A percentile compares a stretch with the other conserved stretches of the same genome.
Evolutionary conservation across 140 eudicot species (phyloP).

Genomic region (Stevia rebaudiana): DNA sequence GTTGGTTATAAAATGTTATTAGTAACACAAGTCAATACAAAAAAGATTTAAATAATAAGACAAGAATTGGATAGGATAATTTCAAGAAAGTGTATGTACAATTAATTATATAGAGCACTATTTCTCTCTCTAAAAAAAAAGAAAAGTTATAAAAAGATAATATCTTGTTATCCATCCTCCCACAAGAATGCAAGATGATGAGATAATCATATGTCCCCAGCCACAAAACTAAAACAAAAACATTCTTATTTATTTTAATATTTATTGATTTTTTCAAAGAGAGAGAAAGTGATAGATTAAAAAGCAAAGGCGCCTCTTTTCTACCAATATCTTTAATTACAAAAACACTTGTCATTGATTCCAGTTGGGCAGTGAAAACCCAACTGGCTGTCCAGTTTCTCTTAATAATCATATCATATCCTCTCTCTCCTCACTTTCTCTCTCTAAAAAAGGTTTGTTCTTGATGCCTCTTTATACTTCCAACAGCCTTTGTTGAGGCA

Average conservation of each 20-base stretch:
- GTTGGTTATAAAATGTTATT: neutral
- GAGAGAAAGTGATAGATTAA: conserved; percentile 18
- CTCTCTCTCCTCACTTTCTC: neutral
- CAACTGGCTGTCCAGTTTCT: conserved; percentile 45
- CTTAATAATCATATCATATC: conserved; percentile 20
- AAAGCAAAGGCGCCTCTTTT: conserved; percentile 39
- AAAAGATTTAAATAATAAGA: neutral
- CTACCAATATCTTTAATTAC: conserved; percentile 28
- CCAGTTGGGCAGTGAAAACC: conserved; percentile 61
- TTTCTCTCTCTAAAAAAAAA: neutral
- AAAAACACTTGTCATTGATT: conserved; percentile 52
- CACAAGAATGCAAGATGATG: conserved; percentile 51
- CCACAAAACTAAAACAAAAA: conserved; percentile 32
- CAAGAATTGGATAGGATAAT: neutral
- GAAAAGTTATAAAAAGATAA: neutral
- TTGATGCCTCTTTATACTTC: conserved; percentile 48
- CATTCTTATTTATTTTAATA: neutral
- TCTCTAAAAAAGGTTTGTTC: conserved; percentile 23
- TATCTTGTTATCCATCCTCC: conserved; percentile 17
- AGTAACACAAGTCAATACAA: neutral
- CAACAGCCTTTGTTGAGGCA: conserved; percentile 27
- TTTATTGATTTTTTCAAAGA: neutral
- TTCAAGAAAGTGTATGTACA: neutral
- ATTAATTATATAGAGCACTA: neutral
- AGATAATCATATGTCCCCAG: conserved; percentile 64